Conservation (phyloP, 1,284 basidiomycete species). For the Moesziomyces parantarcticus region DNA sequence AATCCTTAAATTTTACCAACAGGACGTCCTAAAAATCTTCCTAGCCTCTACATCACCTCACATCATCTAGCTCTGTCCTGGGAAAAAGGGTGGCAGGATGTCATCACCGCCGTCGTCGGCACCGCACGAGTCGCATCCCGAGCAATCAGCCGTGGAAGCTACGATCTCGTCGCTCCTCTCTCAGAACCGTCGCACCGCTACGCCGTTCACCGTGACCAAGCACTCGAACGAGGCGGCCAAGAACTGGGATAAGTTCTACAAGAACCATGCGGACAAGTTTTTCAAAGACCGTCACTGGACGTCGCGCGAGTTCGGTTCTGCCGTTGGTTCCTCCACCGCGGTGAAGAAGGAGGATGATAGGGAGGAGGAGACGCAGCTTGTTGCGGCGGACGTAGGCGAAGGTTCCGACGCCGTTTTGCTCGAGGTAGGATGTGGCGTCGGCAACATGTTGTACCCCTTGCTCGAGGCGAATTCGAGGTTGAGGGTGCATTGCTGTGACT, state of each 20-base stretch:
- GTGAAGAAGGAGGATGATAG: conserved; percentile 24
- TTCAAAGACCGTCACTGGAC: conserved; percentile 69
- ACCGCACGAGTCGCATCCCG: conserved; percentile 18
- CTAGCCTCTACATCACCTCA: too few relatives aligned
- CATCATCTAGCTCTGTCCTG: too few relatives aligned
- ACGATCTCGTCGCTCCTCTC: conserved; percentile 29
- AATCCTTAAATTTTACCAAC: too few relatives aligned
- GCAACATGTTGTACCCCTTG: conserved; percentile 66
- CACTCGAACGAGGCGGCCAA: conserved; percentile 55
- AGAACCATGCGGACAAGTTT: conserved; percentile 63
- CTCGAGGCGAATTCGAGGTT: conserved; percentile 46
- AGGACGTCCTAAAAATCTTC: too few relatives aligned
- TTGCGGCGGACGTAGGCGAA: neutral
- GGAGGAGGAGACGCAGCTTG: conserved; percentile 30
- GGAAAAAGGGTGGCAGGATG: neutral
- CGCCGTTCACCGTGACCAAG: conserved; percentile 55
- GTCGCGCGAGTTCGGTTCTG: conserved; percentile 57
- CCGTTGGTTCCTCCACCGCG: conserved; percentile 12
- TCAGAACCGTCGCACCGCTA: conserved; percentile 53
- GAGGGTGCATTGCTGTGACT: conserved; percentile 66
- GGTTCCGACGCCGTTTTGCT: conserved; percentile 48
- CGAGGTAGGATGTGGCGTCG: conserved; percentile 67
- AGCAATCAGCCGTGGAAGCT: conserved; percentile 22
- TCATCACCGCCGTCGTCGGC: neutral
- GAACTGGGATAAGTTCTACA: conserved; percentile 69